Evolutionary conservation across 345 rosid genomes (phyloP).

Genomic region (Xanthoceras sorbifolium): DNA sequence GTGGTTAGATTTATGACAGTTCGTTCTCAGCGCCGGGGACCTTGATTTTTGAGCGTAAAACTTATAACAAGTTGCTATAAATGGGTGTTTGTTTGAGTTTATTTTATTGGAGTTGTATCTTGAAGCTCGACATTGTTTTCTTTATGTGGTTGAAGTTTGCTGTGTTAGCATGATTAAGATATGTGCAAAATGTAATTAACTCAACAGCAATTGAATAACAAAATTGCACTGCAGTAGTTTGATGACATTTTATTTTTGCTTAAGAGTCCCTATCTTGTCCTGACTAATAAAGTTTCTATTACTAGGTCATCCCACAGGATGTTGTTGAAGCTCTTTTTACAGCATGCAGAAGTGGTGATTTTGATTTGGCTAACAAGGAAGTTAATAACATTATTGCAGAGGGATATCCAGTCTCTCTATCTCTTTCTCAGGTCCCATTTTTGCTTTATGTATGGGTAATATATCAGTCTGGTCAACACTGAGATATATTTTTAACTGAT

Average conservation of each 20-base stretch:
- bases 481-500: conserved; percentile 18
- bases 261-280: not conserved
- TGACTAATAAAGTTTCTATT: conserved; percentile 5
- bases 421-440: conserved; percentile 69
- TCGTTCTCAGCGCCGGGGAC: not conserved
- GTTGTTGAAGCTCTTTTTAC: conserved; percentile 57
- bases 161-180: not conserved
- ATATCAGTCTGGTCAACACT: not conserved
- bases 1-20: conserved; percentile 1
- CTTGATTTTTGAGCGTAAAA: not conserved
- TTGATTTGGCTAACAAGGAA: conserved; percentile 87
- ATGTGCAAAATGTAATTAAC: not conserved
- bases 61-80: not conserved
- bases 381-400: conserved; percentile 77
- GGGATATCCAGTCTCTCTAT: conserved; percentile 90
- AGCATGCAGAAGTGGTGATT: conserved; percentile 83
- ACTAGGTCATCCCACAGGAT: conserved; percentile 74
- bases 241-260: not conserved
- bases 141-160: not conserved
- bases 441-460: conserved; percentile 7
- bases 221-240: not conserved
- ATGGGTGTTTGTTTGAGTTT: not conserved
- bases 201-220: not conserved
- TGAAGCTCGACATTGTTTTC: not conserved
- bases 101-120: not conserved